Evolutionary conservation across 2,329 filamentous ascomycete genomes (phyloP).

Genomic region (Pleoardoris graminearum): DNA sequence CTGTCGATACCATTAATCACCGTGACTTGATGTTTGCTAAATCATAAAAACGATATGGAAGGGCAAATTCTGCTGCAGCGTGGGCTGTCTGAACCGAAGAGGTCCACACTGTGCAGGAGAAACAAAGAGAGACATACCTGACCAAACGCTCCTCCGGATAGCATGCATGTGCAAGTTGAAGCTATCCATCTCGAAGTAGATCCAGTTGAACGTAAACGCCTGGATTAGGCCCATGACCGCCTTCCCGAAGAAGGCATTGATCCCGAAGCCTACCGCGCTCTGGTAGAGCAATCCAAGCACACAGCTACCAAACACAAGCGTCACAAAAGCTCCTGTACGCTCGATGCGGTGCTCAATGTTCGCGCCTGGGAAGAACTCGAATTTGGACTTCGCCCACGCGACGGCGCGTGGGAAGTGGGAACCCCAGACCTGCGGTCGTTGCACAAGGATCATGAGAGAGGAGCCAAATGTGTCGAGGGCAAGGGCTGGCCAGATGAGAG

Average conservation of each 20-base stretch:
- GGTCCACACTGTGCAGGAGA: too few species aligned
- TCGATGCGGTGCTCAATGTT: conserved; percentile 70
- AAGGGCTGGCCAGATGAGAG: conserved; percentile 61
- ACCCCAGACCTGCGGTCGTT: conserved; percentile 24
- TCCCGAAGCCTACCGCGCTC: conserved; percentile 54
- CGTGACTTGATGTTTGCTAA: not conserved
- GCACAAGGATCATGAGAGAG: conserved; percentile 48
- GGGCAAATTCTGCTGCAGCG: too few species aligned
- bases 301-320: conserved; percentile 66
- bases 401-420: conserved; percentile 17
- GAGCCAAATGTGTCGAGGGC: conserved; percentile 57
- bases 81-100: too few species aligned
- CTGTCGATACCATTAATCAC: conserved; percentile 31
- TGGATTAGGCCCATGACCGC: conserved; percentile 62
- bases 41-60: not conserved
- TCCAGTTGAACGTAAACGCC: conserved; percentile 64
- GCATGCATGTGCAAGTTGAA: conserved; percentile 62
- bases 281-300: conserved; percentile 66
- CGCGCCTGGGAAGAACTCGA: conserved; percentile 64
- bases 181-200: conserved; percentile 66
- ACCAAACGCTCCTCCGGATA: conserved; percentile 57
- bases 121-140: conserved; percentile 41
- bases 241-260: conserved; percentile 65
- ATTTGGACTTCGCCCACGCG: conserved; percentile 41
- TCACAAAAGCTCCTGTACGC: conserved; percentile 66